Conservation (phyloP, 2,329 filamentous ascomycete species). For the Colletotrichum sp. region DNA sequence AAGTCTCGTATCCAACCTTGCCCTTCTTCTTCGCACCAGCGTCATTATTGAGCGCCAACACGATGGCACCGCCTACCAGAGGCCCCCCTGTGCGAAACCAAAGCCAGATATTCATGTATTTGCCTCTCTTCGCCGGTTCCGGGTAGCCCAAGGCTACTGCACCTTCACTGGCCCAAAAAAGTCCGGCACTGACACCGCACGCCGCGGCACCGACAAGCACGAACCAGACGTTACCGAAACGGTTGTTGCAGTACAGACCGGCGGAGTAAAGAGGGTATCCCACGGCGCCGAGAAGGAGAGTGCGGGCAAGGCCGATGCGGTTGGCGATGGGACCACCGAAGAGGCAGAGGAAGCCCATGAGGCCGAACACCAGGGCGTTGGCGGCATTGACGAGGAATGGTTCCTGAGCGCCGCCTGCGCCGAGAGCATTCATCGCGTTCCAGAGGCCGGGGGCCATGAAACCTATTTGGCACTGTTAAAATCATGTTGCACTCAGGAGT, state of each 20-base stretch:
- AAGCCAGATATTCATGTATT: constrained; percentile 39
- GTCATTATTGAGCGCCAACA: constrained; percentile 45
- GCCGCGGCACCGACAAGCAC: constrained; percentile 52
- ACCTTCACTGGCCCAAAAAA: constrained; percentile 57
- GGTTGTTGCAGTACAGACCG: constrained; percentile 53
- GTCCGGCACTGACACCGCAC: constrained; percentile 51
- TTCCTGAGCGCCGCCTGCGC: constrained; percentile 56
- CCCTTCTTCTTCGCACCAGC: constrained; percentile 25
- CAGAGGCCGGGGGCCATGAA: constrained; percentile 57
- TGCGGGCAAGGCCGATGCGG: constrained; percentile 50
- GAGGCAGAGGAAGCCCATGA: constrained; percentile 51
- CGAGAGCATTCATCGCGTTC: constrained; percentile 60
- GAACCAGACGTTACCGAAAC: constrained; percentile 56
- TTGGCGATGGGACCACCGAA: constrained; percentile 54
- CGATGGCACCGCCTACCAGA: constrained; percentile 49
- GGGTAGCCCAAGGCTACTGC: constrained; percentile 55
- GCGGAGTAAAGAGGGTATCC: constrained; percentile 54
- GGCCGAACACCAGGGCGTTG: constrained; percentile 54
- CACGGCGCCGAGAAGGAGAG: constrained; percentile 46
- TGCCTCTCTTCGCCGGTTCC: constrained; percentile 49
- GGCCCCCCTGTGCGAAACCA: constrained; percentile 57
- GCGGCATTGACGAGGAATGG: constrained; percentile 57
- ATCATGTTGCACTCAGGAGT: too few species aligned
- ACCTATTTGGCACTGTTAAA: neutral
- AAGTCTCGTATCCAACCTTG: constrained; percentile 28